Conservation (phyloP, 768 basidiomycete species). For the Boletus vinaceobasis region DNA sequence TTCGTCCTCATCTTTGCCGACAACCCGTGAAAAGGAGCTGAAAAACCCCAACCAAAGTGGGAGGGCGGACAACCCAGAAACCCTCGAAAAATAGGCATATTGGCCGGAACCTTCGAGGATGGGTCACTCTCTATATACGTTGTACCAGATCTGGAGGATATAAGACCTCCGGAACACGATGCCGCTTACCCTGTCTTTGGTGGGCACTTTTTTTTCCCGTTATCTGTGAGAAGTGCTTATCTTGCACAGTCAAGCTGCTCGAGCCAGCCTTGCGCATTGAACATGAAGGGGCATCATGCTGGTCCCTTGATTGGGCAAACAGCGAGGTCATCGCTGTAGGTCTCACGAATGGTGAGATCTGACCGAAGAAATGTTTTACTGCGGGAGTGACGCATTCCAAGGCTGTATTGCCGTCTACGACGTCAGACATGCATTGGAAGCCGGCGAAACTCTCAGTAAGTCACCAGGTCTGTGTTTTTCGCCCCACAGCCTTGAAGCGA, state of each 20-base stretch:
- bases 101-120: constrained; percentile 85
- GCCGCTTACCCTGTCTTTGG: constrained; percentile 44
- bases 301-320: constrained; percentile 87
- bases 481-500: neutral
- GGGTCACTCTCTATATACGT: constrained; percentile 77
- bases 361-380: neutral
- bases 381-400: constrained; percentile 20
- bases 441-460: constrained; percentile 32
- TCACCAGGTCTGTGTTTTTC: neutral
- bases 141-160: constrained; percentile 72
- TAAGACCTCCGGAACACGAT: constrained; percentile 33
- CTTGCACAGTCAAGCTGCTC: constrained; percentile 47
- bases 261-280: constrained; percentile 71
- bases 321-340: constrained; percentile 81
- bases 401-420: constrained; percentile 59
- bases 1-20: constrained; percentile 23
- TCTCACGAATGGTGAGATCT: constrained; percentile 67
- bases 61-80: constrained; percentile 16
- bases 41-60: constrained; percentile 11
- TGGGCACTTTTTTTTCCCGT: constrained; percentile 30
- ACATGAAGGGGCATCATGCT: constrained; percentile 71
- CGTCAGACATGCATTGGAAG: constrained; percentile 42
- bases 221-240: neutral
- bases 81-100: constrained; percentile 70
- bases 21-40: neutral